phyloP scores from a whole-genome alignment of 2,329 filamentous ascomycete species.

The Bipolaris cookei region DNA sequence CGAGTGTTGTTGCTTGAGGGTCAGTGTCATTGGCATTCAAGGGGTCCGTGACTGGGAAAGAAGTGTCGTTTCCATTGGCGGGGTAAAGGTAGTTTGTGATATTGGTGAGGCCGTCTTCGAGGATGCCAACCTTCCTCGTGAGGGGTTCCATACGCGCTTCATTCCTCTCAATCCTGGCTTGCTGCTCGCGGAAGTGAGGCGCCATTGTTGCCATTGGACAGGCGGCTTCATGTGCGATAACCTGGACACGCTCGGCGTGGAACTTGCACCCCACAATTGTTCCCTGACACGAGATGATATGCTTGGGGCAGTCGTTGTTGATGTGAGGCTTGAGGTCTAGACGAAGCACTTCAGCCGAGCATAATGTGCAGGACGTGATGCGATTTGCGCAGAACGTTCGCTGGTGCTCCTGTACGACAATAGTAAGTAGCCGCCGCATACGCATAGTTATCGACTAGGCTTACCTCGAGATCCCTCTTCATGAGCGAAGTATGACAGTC shows the following conservation, averaged over 20 bases:
- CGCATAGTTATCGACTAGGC: neutral
- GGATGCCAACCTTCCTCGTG: constrained; percentile 52
- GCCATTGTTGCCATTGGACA: constrained; percentile 57
- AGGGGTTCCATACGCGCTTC: constrained; percentile 53
- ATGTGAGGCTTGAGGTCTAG: constrained; percentile 52
- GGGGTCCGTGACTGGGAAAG: constrained; percentile 43
- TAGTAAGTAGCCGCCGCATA: constrained; percentile 45
- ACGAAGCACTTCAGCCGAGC: constrained; percentile 50
- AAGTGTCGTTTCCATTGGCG: constrained; percentile 39
- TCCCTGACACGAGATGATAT: constrained; percentile 53
- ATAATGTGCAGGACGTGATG: constrained; percentile 52
- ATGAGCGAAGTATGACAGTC: constrained; percentile 61
- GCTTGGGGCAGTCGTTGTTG: constrained; percentile 51
- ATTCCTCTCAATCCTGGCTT: constrained; percentile 52
- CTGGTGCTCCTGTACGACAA: constrained; percentile 48
- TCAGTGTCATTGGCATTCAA: constrained; percentile 42
- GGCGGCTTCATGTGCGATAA: constrained; percentile 49
- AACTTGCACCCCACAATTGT: constrained; percentile 53
- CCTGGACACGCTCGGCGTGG: constrained; percentile 47
- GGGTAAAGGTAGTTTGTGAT: constrained; percentile 53
- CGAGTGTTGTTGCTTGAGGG: constrained; percentile 45
- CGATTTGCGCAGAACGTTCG: constrained; percentile 59
- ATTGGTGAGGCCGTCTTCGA: constrained; percentile 53
- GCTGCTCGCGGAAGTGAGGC: constrained; percentile 53
- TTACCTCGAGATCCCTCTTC: constrained; percentile 61